phyloP scores from a whole-genome alignment of 176 grass and related monocot species.

The Eragrostis nindensis region DNA sequence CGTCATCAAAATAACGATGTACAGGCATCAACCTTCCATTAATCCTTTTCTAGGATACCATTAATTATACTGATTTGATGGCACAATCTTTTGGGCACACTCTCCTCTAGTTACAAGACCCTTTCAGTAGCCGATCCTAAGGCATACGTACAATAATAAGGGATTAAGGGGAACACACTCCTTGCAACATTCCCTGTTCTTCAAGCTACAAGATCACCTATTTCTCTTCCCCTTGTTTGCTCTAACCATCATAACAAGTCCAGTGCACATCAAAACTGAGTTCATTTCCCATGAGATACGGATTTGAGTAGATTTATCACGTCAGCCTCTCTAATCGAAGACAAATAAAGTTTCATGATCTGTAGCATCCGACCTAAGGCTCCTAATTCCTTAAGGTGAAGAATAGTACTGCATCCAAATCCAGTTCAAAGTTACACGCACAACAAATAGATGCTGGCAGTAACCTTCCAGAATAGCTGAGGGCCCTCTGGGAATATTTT shows the following conservation, averaged over 20 bases:
- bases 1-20: slow-evolving; percentile 5
- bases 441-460: slow-evolving; percentile 4
- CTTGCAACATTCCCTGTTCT: slow-evolving; percentile 21
- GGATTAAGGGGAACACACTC: neutral
- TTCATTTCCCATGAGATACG: slow-evolving; percentile 27
- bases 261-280: slow-evolving; percentile 40
- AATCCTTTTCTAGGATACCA: neutral
- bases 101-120: slow-evolving; percentile 31
- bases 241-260: slow-evolving; percentile 1
- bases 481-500: neutral
- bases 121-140: slow-evolving; percentile 13
- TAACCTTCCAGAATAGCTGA: neutral
- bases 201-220: slow-evolving; percentile 15
- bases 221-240: neutral
- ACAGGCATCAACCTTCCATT: neutral
- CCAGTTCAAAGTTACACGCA: slow-evolving; percentile 21
- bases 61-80: neutral
- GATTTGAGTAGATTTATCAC: neutral
- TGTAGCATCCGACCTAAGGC: slow-evolving; percentile 24
- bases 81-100: neutral
- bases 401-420: slow-evolving; percentile 34
- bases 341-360: neutral
- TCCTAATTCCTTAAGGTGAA: slow-evolving; percentile 37
- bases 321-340: slow-evolving; percentile 6
- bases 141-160: slow-evolving; percentile 18